Conservation (phyloP, 164 flowering plant species). For the Taxillus chinensis region DNA sequence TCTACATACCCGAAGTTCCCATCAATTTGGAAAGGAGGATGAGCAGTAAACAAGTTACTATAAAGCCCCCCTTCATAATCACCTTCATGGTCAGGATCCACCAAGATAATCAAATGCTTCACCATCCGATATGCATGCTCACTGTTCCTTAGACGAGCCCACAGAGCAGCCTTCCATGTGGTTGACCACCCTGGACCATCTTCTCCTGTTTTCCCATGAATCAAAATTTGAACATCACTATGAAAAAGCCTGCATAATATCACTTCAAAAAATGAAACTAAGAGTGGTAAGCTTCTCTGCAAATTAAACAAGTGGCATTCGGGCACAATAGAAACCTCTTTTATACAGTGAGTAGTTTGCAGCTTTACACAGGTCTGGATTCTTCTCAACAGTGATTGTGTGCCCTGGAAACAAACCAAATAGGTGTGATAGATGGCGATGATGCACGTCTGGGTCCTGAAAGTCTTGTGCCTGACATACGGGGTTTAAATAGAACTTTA, state of each 20-base stretch:
- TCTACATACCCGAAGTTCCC: constrained; percentile 67
- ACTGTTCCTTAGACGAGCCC: constrained; percentile 81
- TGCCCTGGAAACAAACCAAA: constrained; percentile 94
- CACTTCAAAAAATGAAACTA: neutral
- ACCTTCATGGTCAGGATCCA: constrained; percentile 64
- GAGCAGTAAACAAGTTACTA: constrained; percentile 86
- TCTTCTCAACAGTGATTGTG: constrained; percentile 56
- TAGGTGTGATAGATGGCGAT: constrained; percentile 83
- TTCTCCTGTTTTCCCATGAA: constrained; percentile 41
- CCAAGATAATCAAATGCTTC: constrained; percentile 63
- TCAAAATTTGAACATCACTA: neutral
- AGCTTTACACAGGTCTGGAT: constrained; percentile 81
- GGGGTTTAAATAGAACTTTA: neutral
- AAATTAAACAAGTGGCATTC: too few relatives aligned
- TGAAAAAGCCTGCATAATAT: neutral
- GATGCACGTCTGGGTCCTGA: constrained; percentile 73
- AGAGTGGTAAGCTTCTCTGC: too few relatives aligned
- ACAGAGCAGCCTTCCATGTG: constrained; percentile 67
- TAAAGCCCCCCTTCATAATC: constrained; percentile 78
- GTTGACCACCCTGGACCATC: constrained; percentile 99
- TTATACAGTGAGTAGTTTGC: constrained; percentile 59
- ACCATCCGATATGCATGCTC: constrained; percentile 82
- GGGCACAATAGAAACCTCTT: constrained; percentile 42
- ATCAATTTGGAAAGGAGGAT: constrained; percentile 88
- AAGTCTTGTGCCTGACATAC: constrained; percentile 70